Percentiles rank a stretch among this genome's conserved stretches.
These are phyloP conservation scores for Mucor racemosus DNA, from an alignment of 371 early-diverging fungal species.

Conservation along the genomic window DNA sequence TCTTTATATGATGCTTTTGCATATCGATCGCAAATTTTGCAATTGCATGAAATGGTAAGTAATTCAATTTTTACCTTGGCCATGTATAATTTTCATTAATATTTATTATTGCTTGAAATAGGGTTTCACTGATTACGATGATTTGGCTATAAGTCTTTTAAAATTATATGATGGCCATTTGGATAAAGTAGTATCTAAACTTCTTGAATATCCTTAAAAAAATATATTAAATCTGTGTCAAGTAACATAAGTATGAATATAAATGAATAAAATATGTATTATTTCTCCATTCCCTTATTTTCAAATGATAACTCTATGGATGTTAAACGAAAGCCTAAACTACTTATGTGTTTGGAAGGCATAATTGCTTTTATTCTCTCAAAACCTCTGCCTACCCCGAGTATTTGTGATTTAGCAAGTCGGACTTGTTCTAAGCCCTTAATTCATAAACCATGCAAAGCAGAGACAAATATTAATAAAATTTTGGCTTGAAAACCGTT, in stretches of 20 bases:
- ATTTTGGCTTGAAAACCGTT: too few species aligned
- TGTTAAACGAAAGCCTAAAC: too few species aligned
- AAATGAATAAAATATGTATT: constrained; percentile 6
- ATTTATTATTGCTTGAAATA: not conserved
- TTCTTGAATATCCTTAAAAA: constrained; percentile 30
- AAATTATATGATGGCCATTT: constrained; percentile 30
- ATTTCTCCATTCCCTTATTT: not conserved
- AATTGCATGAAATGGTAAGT: constrained; percentile 49
- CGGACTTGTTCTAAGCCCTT: too few species aligned
- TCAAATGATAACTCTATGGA: not conserved
- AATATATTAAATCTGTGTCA: not conserved
- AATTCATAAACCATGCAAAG: too few species aligned
- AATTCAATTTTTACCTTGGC: not conserved
- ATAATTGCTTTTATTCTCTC: too few species aligned
- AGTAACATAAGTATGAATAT: not conserved
- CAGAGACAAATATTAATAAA: too few species aligned
- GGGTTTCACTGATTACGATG: constrained; percentile 43
- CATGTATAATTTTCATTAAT: too few species aligned
- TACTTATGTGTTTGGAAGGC: too few species aligned
- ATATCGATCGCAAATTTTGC: constrained; percentile 29
- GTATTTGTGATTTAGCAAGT: too few species aligned
- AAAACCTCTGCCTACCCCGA: too few species aligned
- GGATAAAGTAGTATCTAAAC: constrained; percentile 35
- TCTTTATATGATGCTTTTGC: not conserved
- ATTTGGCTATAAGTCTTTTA: constrained; percentile 34